Evolutionary conservation across 108 stramenopile genomes (phyloP), one percentile per base, ranked within the genome.

Genomic region (Tribonema minus): DNA sequence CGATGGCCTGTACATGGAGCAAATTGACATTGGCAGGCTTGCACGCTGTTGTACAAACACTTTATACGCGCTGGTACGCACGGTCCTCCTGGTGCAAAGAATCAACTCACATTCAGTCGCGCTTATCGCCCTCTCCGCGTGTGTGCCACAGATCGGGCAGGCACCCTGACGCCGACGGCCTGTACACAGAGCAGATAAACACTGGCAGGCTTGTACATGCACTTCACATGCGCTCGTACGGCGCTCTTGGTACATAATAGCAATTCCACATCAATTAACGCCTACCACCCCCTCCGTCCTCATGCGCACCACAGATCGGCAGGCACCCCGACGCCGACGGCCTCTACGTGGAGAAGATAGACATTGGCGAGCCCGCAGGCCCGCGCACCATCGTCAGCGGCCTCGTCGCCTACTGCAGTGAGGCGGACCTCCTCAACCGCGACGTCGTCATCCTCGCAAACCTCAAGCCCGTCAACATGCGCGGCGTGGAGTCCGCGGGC

Each of bases 101-200:
- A n/a, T n/a, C n/a, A n/a, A n/a, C n/a, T n/a, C n/a, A n/a, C n/a
- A n/a, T n/a, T n/a, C n/a, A 9, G 5, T 41, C 12, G 41, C 41
- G 6, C 15, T 12, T 12, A 46, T 12, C 15, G 6, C 41, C 15
- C 41, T 46, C 9, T 46, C 9, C 15, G 41, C 15, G 15, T 46
- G 15, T 15, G 41, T 15, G 15, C 6, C 9, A 29, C 75, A 76
- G 75, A 79, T 86, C 6, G 30, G 41, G 73, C 15, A 72, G 72
- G 29, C 85, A 86, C 63, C 85, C 85, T n/a, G 85, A 86, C 27
- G 85, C 85, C 7, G 85, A 86, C 61, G 40, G 63, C 23, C 75
- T 86, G 40, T 86, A 86, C 72, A 80, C 84, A 29, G 85, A 86
- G 72, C 71, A 86, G 64, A 80, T 86, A 7, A 83, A 86, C 66